Percentiles rank a stretch among this genome's conserved stretches.
Conservation (phyloP, 1,284 basidiomycete species). For the Laetiporus sulphureus region DNA sequence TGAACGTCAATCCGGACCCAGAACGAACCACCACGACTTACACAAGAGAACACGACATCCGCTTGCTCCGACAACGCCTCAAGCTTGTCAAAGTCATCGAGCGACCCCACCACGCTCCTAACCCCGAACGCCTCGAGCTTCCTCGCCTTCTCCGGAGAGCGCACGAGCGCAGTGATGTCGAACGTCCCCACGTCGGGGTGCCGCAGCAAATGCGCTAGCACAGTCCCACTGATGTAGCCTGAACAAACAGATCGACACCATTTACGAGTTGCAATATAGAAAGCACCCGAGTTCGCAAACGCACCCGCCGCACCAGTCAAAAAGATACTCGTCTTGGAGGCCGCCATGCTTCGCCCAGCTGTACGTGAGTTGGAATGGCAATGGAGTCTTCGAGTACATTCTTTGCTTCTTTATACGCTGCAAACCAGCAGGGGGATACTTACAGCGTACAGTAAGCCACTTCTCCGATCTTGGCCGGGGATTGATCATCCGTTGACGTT, state of each 20-base stretch:
- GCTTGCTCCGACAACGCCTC: conserved; percentile 31
- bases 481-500: too few relatives aligned
- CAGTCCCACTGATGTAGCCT: not conserved
- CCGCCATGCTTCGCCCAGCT: too few relatives aligned
- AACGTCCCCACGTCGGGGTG: not conserved
- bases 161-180: not conserved
- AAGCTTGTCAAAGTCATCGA: conserved; percentile 25
- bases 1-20: too few relatives aligned
- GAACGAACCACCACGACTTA: too few relatives aligned
- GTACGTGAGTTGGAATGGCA: too few relatives aligned
- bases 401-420: too few relatives aligned
- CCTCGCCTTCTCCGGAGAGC: conserved; percentile 25
- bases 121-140: conserved; percentile 26
- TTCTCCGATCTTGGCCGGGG: too few relatives aligned
- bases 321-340: not conserved
- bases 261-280: not conserved
- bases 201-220: not conserved
- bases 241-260: not conserved
- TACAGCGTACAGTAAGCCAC: too few relatives aligned
- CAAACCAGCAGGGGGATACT: too few relatives aligned
- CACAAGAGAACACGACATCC: conserved; percentile 42
- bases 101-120: conserved; percentile 26
- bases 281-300: not conserved
- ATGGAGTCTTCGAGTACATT: too few relatives aligned
- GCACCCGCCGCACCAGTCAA: not conserved